phyloP scores from a whole-genome alignment of 495 filamentous ascomycete species.

The Sordaria brevicollis region DNA sequence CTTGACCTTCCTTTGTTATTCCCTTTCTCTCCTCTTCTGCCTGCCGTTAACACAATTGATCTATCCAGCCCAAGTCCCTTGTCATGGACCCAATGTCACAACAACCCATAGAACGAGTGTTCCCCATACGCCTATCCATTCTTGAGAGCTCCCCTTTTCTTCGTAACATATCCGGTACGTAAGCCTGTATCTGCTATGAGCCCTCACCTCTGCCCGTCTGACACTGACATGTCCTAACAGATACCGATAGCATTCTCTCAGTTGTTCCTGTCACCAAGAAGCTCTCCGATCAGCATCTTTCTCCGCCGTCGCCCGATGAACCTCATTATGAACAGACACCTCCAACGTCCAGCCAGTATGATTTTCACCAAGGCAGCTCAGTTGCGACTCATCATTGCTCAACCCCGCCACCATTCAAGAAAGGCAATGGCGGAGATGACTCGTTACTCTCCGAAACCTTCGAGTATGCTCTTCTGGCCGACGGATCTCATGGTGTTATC shows the following conservation, averaged over 20 bases:
- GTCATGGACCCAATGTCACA: conserved; percentile 3
- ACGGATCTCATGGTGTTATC: conserved; percentile 12
- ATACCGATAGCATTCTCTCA: neutral
- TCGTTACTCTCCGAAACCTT: conserved; percentile 7
- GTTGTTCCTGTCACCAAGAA: conserved; percentile 1
- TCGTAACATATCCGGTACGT: conserved; percentile 6
- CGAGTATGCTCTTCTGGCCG: conserved; percentile 10
- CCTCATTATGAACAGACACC: neutral
- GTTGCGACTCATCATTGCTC: neutral
- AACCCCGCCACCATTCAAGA: neutral
- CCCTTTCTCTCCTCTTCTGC: neutral
- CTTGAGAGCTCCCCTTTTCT: conserved; percentile 15
- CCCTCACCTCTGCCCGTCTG: neutral
- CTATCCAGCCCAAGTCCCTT: neutral
- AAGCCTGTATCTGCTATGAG: neutral
- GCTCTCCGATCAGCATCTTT: neutral
- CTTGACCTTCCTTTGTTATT: neutral
- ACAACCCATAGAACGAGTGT: conserved; percentile 10
- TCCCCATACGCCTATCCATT: conserved; percentile 17
- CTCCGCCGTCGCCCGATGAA: neutral
- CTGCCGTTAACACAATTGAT: neutral
- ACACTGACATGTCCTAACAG: neutral
- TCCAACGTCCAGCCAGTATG: neutral
- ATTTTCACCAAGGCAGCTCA: neutral
- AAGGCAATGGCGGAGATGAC: neutral